Percentiles rank a stretch among this genome's conserved stretches.
These are phyloP conservation scores for Lachancea fermentati DNA, from an alignment of 805 yeast species.

Conservation along the genomic window DNA sequence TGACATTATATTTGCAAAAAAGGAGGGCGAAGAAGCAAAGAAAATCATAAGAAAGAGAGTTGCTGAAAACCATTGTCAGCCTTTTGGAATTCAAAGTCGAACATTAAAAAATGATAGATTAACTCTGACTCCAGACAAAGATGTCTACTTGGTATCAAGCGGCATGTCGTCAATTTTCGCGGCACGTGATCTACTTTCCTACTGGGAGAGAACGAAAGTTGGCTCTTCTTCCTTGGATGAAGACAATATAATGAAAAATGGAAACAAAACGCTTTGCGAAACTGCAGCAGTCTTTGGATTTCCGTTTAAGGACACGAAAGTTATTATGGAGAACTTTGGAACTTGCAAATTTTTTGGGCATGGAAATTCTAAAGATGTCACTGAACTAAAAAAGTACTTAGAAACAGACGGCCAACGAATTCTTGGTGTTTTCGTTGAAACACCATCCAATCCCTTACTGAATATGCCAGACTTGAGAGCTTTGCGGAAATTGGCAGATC, in stretches of 20 bases:
- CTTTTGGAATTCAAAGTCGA: slow-evolving; percentile 8
- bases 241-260: not conserved
- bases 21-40: slow-evolving; percentile 9
- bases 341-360: slow-evolving; percentile 71
- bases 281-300: slow-evolving; percentile 79
- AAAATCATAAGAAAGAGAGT: slow-evolving; percentile 11
- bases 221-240: not conserved
- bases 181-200: slow-evolving; percentile 46
- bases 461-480: slow-evolving; percentile 69
- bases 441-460: slow-evolving; percentile 85
- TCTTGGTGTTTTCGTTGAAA: slow-evolving; percentile 73
- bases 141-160: slow-evolving; percentile 71
- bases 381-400: slow-evolving; percentile 52
- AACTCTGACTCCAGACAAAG: slow-evolving; percentile 33
- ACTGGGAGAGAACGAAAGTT: not conserved
- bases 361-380: slow-evolving; percentile 69
- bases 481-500: slow-evolving; percentile 55
- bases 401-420: slow-evolving; percentile 46
- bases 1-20: not conserved
- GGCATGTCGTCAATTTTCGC: slow-evolving; percentile 87
- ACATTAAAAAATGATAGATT: slow-evolving; percentile 6
- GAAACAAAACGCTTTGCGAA: slow-evolving; percentile 1
- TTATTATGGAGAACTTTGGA: slow-evolving; percentile 78
- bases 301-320: slow-evolving; percentile 87
- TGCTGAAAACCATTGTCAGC: slow-evolving; percentile 11